phyloP scores from a whole-genome alignment of 2,329 filamentous ascomycete species.

The Alternaria ventricosa region DNA sequence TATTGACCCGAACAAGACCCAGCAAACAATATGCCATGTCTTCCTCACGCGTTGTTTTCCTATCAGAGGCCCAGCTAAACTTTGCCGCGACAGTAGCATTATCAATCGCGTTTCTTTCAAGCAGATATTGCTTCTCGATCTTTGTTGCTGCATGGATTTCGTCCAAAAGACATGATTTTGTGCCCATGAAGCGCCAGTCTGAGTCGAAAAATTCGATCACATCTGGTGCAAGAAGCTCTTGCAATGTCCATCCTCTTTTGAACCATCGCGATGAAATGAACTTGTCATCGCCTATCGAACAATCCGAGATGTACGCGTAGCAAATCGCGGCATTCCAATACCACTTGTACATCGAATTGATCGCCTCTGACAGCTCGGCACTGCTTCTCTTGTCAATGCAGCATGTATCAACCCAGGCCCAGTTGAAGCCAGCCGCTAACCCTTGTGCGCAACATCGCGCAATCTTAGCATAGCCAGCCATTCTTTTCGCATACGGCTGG shows the following conservation, averaged over 20 bases:
- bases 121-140: not conserved
- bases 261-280: not conserved
- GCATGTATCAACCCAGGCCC: not conserved
- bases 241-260: not conserved
- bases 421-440: not conserved
- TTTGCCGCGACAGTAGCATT: too few relatives aligned
- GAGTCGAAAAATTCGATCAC: not conserved
- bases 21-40: too few relatives aligned
- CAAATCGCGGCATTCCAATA: not conserved
- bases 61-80: too few relatives aligned
- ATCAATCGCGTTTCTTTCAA: too few relatives aligned
- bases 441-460: not conserved
- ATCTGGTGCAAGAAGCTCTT: not conserved
- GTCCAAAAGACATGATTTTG: too few relatives aligned
- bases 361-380: not conserved
- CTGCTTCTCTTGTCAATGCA: not conserved
- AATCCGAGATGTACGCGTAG: not conserved
- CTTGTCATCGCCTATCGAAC: too few relatives aligned
- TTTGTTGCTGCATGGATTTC: rapidly evolving
- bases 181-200: not conserved
- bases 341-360: not conserved
- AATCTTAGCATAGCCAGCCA: not conserved
- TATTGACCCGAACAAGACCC: too few relatives aligned
- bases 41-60: too few relatives aligned
- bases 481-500: not conserved